Base-by-base conservation (phyloP, 2,329 filamentous ascomycete species). In the Cladosporium sp. region DNA sequence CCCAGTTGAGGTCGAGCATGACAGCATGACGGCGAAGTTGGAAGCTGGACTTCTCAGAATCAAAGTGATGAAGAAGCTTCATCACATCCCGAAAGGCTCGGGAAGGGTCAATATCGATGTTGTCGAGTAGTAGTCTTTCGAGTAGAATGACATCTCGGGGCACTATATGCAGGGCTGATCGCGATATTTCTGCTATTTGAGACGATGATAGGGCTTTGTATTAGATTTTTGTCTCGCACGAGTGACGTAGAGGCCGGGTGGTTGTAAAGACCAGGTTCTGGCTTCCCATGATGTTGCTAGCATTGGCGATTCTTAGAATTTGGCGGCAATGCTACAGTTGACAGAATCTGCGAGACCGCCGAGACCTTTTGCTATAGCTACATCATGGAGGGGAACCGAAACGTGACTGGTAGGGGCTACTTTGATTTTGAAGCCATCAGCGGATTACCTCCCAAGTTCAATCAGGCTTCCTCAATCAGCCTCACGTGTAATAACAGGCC, bases 381-480 rank as follows among this genome's bases (percentile, higher is more conserved):
- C 2, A 73, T 83, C 2, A 75, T 79, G 24, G 72, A 72, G 1
- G 68, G 73, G 0, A 81, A 80, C 57, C 61, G 74, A 24, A 63
- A 70, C 13, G 64, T 66, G 37, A 66, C 71, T 0, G 75, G 74
- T 8, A 72, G 77, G 6, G 80, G 80, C 51, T 81, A 80, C 69
- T 85, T 84, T 67, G 83, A 86, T 59, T 76, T 84, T 20, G 76
- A 77, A 0, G 12, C 77, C 75, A 0, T 80, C 82, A 57, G 63
- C 64, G 0, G 71, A 65, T 68, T 48, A 3, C 15, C 56, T 12
- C 9, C 48, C 1, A 69, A 72, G 1, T 81, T 79, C 67, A 79
- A 77, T 64, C 63, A 75, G 12, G 80, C 79, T 2, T 77, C 66
- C 73, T 87, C 32, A 82, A 79, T 62, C 77, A 81, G 60, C 73